A percentile compares a stretch with the other conserved stretches of the same genome.
phyloP scores from a whole-genome alignment of 2,329 filamentous ascomycete species.

The Paraphaeosphaeria minitans region DNA sequence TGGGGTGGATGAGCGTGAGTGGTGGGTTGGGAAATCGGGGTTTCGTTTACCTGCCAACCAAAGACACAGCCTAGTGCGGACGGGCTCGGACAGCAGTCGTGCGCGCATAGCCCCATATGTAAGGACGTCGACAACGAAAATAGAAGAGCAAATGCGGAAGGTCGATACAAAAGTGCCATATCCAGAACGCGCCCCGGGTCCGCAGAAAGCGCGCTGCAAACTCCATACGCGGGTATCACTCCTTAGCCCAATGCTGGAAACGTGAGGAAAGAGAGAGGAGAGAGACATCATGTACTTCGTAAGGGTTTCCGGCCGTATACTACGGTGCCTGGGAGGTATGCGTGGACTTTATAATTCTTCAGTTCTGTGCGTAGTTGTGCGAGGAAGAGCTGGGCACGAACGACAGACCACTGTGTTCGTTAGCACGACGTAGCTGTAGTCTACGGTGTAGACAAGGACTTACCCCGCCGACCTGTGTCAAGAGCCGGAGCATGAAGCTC shows the following conservation, averaged over 20 bases:
- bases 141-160: neutral
- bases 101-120: neutral
- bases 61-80: neutral
- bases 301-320: constrained; percentile 45
- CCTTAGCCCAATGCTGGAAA: constrained; percentile 4
- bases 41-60: too few relatives aligned
- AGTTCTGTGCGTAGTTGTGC: constrained; percentile 44
- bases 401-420: constrained; percentile 34
- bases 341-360: constrained; percentile 41
- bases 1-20: too few relatives aligned
- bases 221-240: constrained; percentile 6
- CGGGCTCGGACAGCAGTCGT: neutral
- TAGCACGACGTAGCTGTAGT: neutral
- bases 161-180: neutral
- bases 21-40: too few relatives aligned
- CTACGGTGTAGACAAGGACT: constrained; percentile 16
- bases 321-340: constrained; percentile 44
- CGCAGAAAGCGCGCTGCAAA: neutral
- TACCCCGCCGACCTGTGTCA: constrained; percentile 43
- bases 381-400: constrained; percentile 44
- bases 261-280: neutral
- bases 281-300: constrained; percentile 6
- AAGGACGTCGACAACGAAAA: neutral
- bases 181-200: neutral
- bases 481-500: constrained; percentile 44